Evolutionary conservation across 2,329 filamentous ascomycete species (phyloP).

Genomic region (Apiospora marii): DNA sequence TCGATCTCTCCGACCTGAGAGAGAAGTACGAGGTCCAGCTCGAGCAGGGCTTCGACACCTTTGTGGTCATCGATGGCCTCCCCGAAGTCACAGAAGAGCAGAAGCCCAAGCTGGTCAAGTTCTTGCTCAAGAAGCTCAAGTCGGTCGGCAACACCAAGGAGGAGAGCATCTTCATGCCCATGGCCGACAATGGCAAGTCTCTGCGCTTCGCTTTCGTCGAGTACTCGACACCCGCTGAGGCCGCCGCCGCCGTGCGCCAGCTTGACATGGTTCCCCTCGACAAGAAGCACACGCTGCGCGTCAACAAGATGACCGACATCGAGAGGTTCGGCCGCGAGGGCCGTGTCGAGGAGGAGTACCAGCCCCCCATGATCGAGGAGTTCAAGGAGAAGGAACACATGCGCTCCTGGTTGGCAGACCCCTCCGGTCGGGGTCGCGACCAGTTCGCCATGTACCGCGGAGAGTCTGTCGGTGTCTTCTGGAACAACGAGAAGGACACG

Average conservation of each 20-base stretch:
- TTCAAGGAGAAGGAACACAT: constrained; percentile 95
- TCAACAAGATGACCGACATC: constrained; percentile 98
- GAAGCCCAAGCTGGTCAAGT: constrained; percentile 94
- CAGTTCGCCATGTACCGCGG: constrained; percentile 95
- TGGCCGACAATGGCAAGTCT: constrained; percentile 86
- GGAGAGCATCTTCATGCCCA: constrained; percentile 91
- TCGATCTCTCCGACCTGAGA: constrained; percentile 92
- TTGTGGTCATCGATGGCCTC: constrained; percentile 94
- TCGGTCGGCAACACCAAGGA: constrained; percentile 84
- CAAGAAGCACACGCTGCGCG: constrained; percentile 93
- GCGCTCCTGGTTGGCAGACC: constrained; percentile 90
- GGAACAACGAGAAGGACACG: constrained; percentile 95
- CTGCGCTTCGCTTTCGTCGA: constrained; percentile 96
- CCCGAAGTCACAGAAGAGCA: constrained; percentile 88
- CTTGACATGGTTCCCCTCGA: constrained; percentile 89
- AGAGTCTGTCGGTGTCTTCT: constrained; percentile 93
- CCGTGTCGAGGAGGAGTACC: constrained; percentile 90
- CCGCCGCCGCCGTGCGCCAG: constrained; percentile 85
- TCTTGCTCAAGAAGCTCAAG: constrained; percentile 92
- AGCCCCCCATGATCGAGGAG: constrained; percentile 78
- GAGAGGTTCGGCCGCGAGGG: constrained; percentile 96
- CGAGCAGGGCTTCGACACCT: constrained; percentile 94
- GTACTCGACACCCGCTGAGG: constrained; percentile 90
- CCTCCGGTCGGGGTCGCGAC: constrained; percentile 80
- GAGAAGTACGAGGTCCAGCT: constrained; percentile 96